Conservation (phyloP, 352 stramenopile genomes). For the Elongisporangium prolatum region DNA sequence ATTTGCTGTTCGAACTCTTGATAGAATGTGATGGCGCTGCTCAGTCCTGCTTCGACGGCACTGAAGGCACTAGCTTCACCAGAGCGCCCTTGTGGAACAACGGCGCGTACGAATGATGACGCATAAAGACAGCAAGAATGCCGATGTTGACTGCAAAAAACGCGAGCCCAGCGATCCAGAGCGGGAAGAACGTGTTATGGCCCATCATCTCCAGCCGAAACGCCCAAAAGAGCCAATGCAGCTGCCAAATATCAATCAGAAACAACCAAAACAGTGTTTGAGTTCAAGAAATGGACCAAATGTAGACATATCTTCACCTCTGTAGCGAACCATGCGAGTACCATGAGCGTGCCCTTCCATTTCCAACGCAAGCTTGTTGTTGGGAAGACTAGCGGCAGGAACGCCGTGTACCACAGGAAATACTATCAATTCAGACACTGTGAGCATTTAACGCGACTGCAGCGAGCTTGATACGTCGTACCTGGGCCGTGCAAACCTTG, state of each 20-base stretch:
- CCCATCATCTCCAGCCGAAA: slow-evolving; percentile 90
- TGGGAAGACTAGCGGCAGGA: slow-evolving; percentile 87
- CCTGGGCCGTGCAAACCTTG: slow-evolving; percentile 90
- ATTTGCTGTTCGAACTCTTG: neutral
- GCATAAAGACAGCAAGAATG: slow-evolving; percentile 74
- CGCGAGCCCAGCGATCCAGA: slow-evolving; percentile 85
- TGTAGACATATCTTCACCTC: slow-evolving; percentile 37
- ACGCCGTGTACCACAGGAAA: slow-evolving; percentile 97
- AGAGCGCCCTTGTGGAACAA: slow-evolving; percentile 48
- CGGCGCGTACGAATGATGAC: slow-evolving; percentile 48
- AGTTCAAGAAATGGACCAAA: neutral
- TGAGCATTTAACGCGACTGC: slow-evolving; percentile 1
- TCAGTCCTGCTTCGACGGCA: slow-evolving; percentile 15
- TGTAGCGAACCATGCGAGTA: slow-evolving; percentile 65
- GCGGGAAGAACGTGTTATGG: slow-evolving; percentile 80
- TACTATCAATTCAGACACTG: slow-evolving; percentile 85
- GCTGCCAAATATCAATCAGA: slow-evolving; percentile 13
- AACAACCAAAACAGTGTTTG: neutral
- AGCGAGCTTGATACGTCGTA: slow-evolving; percentile 13
- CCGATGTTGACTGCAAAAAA: slow-evolving; percentile 88
- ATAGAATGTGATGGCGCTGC: neutral
- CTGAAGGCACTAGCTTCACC: slow-evolving; percentile 28
- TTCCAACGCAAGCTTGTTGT: slow-evolving; percentile 50
- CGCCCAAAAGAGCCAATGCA: slow-evolving; percentile 89
- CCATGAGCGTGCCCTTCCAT: slow-evolving; percentile 63